Evolutionary conservation across 805 yeast species (phyloP), one percentile per base, ranked within the genome.

Genomic region (Suhomyces pyralidae): DNA sequence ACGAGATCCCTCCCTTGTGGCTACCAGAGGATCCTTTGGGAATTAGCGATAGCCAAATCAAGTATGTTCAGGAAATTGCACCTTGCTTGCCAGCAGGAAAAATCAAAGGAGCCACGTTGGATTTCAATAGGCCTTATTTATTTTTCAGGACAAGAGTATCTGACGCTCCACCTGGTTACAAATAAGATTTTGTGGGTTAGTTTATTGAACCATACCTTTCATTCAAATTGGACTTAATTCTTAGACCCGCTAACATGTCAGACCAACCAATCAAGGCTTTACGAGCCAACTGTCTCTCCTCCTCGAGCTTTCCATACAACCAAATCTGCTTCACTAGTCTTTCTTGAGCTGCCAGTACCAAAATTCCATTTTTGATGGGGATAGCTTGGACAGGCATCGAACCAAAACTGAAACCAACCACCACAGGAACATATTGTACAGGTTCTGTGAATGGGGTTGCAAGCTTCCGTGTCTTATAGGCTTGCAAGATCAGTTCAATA

Each of bases 1-100:
- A 66, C 49, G 71, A 69, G 48, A 55, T 59, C 28, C 79, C 79
- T 1, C 63, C 59, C 26, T 19, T 76, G 5, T 75, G 79, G 79
- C 50, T 76, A 17, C 79, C 80, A 0, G 51, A 50, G 42, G 81
- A 77, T 61, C 64, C 65, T 1, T 51, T 50, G 46, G 75, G 76
- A 4, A 56, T 65, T 19, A 60, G 70, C 45, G 61, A 62, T 6
- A 25, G 49, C n/a, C 68, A 63, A 46, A 58, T 65, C 5, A 46
- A 51, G 28, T 55, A 51, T 17, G 51, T 66, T 3, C 62, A 65
- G 51, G 46, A 53, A 4, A 48, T 48, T 38, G 51, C 56, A 6
- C 48, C 51, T 7, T 52, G 55, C 1, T 46, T 67, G 34, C 55
- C 52, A 15, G 70, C 64, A 3, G 68, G 69, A 0, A 48, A 50